Evolutionary conservation across 495 filamentous ascomycete genomes (phyloP), one percentile per base, ranked within the genome.

Genomic region (Talaromyces proteolyticus): DNA sequence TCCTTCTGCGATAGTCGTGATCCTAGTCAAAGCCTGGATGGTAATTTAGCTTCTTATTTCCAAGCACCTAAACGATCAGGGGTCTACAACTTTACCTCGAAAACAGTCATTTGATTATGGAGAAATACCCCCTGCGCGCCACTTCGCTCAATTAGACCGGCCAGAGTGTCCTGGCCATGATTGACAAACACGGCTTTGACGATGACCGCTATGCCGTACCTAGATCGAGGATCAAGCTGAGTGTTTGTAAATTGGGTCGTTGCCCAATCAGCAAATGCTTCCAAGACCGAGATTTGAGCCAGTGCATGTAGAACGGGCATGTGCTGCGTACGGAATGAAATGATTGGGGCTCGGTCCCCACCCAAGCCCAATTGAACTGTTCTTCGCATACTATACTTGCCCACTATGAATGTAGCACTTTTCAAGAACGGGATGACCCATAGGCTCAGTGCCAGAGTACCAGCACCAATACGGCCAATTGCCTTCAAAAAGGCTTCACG

Each of bases 311-410:
- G 49, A 1, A 72, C 64, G 4, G 67, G 66, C 3, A 61, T 47
- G 18, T 67, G 59, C 40, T 70, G 65, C 3, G 65, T 70, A n/a
- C 63, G 51, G 46, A 72, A 66, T 5, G 48, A 47, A 16, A 72
- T 64, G 6, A 70, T 59, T 0, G 68, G 55, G 2, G 64, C 48
- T 2, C 40, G 54, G 26, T 52, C 38, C 6, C 49, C 48, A 8
- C 37, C 45, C 8, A 40, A 39, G 4, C 54, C 57, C 14, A 14
- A 2, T 5, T 24, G 34, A 0, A 68, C 60, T 16, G 37, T 52
- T 14, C 67, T 49, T 19, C 54, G 51, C 4, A 54, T 23, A 36
- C 64, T 67, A 42, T 58, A 67, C 40, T 47, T 53, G 10, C 64
- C 53, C 4, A 54, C 56, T 25, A 57, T 63, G 44, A 53, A 64